These are phyloP conservation scores for Wickerhamomyces alni DNA, from an alignment of 805 yeast species.

Conservation along the genomic window DNA sequence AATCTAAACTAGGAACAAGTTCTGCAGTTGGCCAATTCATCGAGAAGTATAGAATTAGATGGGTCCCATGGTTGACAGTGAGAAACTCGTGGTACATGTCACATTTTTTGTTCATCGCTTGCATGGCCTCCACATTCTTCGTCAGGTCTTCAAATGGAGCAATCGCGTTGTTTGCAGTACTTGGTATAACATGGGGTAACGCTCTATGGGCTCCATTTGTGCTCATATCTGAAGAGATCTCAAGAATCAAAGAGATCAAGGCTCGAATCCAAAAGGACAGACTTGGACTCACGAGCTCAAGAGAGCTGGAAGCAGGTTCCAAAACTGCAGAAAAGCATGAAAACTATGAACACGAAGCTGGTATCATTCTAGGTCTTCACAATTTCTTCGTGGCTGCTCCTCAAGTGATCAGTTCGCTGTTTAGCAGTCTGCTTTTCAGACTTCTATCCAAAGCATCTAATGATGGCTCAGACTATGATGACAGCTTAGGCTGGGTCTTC, in stretches of 20 bases:
- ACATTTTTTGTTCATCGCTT: constrained; percentile 42
- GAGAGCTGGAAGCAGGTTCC: neutral
- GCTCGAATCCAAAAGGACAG: constrained; percentile 20
- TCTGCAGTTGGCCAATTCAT: constrained; percentile 4
- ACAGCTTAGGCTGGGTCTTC: constrained; percentile 51
- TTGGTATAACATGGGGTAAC: constrained; percentile 61
- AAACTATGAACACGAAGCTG: constrained; percentile 47
- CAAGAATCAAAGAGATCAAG: constrained; percentile 44
- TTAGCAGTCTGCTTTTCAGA: constrained; percentile 41
- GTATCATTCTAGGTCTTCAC: constrained; percentile 50
- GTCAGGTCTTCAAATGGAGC: constrained; percentile 36
- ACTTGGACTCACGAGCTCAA: neutral
- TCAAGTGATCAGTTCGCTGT: constrained; percentile 45
- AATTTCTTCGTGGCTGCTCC: constrained; percentile 55
- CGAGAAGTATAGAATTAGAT: constrained; percentile 8
- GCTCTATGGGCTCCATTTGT: constrained; percentile 67
- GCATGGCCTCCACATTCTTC: constrained; percentile 42
- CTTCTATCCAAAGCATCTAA: constrained; percentile 23
- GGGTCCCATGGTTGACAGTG: constrained; percentile 25
- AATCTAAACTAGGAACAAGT: constrained; percentile 4
- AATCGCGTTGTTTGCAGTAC: constrained; percentile 40
- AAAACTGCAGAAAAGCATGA: constrained; percentile 27
- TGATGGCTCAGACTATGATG: constrained; percentile 28
- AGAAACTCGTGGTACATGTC: constrained; percentile 44
- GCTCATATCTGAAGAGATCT: constrained; percentile 50